Conservation (phyloP, 306 rosid genomes). For the Chamaecrista fasciculata region DNA sequence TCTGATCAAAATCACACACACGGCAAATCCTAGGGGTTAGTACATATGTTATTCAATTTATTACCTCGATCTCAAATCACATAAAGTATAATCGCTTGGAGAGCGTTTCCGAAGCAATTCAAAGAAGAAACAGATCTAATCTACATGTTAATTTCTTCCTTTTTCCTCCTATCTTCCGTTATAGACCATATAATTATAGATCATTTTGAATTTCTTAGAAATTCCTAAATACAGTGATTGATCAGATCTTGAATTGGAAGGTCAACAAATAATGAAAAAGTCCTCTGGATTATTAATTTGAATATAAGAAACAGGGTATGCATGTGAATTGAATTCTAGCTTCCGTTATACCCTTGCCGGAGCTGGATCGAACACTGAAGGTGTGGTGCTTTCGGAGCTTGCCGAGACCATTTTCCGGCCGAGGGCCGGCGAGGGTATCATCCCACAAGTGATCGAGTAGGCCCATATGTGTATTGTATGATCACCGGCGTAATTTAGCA, state of each 20-base stretch:
- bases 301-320: not conserved
- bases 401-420: slow-evolving; percentile 80
- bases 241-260: slow-evolving; percentile 19
- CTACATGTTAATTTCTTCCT: not conserved
- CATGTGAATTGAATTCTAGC: too few species aligned
- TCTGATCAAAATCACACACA: slow-evolving; percentile 37
- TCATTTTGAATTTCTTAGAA: not conserved
- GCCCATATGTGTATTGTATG: slow-evolving; percentile 48
- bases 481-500: slow-evolving; percentile 27
- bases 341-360: slow-evolving; percentile 89
- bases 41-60: too few species aligned
- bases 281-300: not conserved
- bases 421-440: slow-evolving; percentile 91
- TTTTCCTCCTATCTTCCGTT: not conserved
- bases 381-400: slow-evolving; percentile 70
- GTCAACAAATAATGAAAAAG: not conserved
- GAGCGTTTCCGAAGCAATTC: not conserved
- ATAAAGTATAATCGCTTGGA: not conserved
- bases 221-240: not conserved
- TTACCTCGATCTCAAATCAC: not conserved
- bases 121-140: not conserved
- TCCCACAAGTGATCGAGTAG: slow-evolving; percentile 97
- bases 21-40: not conserved
- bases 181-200: not conserved
- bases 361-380: slow-evolving; percentile 38